Base-by-base conservation (phyloP, 345 rosid species). In the Turritis glabra region DNA sequence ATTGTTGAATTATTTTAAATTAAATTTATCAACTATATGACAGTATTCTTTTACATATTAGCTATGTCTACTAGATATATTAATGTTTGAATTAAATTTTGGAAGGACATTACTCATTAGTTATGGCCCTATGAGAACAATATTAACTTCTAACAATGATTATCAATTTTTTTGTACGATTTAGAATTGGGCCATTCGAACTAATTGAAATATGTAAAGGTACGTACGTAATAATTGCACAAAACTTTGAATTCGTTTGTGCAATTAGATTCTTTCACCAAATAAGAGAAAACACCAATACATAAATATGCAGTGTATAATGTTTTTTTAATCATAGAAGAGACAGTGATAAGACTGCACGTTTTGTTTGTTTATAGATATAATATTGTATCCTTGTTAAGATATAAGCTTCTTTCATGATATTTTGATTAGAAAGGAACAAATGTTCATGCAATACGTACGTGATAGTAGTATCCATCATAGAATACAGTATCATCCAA, bases 331-430 rank as follows among this genome's bases (percentile, higher is more conserved):
- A 65, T 35, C 43, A 50, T 32, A 48, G 21, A 48, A 8, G 21
- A 33, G 70, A 65, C 44, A 48, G 13, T 48, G 70, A 48, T 65
- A 48, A 30, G 70, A 65, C 70, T 32, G 43, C 29, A 48, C 29
- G 5, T 48, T 65, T 65, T 48, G 69, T 64, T 64, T 64, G 41
- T 64, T 46, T 46, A 30, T 64, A 27, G 8, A 32, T 11, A 64
- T 11, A 46, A 44, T 2, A 64, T 29, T 33, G 33, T 52, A 67
- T 52, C 47, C 13, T 35, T 9, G 22, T 18, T 51, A 19, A 40
- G 19, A 65, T 66, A 13, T 66, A 35, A n/a, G n/a, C n/a, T n/a
- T 21, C 41, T 65, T 48, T 18, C 44, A 19, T 32, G 8, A 65
- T 25, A 65, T 65, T 47, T 48, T 51, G 27, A 18, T 32, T 12